A percentile compares a stretch with the other conserved stretches of the same genome.
These are phyloP conservation scores for Chytriomyces sp. DNA, from an alignment of 192 early-diverging fungal species.

Conservation along the genomic window DNA sequence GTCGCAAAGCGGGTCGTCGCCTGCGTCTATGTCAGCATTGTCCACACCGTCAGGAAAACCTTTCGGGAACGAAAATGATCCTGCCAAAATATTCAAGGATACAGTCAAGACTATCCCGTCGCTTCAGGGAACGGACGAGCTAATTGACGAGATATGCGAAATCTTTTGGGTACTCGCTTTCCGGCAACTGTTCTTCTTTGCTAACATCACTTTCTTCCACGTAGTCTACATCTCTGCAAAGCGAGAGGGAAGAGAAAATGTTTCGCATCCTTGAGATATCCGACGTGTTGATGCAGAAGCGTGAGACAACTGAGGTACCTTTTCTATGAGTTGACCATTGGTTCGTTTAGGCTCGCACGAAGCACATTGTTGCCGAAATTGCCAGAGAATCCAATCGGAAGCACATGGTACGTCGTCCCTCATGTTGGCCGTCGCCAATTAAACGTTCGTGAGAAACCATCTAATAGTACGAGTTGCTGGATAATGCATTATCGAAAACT, in stretches of 20 bases:
- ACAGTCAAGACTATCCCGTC: not conserved
- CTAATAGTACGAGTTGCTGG: not conserved
- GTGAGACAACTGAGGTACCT: not conserved
- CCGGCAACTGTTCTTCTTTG: too few relatives aligned
- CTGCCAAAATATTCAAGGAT: not conserved
- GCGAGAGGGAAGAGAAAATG: not conserved
- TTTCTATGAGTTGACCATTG: too few relatives aligned
- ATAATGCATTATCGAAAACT: too few relatives aligned
- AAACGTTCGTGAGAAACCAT: not conserved
- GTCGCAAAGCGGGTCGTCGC: not conserved
- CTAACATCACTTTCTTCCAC: too few relatives aligned
- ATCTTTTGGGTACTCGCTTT: not conserved
- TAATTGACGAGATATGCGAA: not conserved
- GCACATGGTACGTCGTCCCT: conserved; percentile 5
- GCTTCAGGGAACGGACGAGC: not conserved
- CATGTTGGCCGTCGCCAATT: too few relatives aligned
- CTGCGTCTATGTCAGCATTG: not conserved
- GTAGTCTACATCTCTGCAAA: not conserved
- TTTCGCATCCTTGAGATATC: not conserved
- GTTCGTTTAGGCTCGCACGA: not conserved
- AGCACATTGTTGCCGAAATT: not conserved
- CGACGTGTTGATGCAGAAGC: not conserved
- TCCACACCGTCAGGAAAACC: not conserved
- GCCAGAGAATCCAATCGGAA: conserved; percentile 1
- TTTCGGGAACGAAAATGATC: not conserved